Percentiles rank a stretch among this genome's conserved stretches.
These are phyloP conservation scores for Candida succiphila DNA, from an alignment of 805 yeast species.

Conservation along the genomic window DNA sequence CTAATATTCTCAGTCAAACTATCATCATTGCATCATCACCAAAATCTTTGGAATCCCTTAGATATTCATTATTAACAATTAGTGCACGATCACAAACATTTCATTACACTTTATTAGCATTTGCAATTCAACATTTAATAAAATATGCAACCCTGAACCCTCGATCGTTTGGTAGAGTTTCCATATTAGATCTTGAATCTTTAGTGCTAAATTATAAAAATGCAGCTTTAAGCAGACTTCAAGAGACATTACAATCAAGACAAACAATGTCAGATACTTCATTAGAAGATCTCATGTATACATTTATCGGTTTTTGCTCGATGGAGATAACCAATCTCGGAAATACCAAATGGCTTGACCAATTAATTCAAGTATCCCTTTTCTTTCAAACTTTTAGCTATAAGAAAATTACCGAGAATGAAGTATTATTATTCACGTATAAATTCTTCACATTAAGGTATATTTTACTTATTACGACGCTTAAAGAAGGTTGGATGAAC, in stretches of 20 bases:
- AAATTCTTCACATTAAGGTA: constrained; percentile 22
- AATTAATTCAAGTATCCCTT: constrained; percentile 20
- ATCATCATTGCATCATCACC: too few species aligned
- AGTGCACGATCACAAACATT: constrained; percentile 16
- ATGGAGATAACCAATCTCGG: constrained; percentile 21
- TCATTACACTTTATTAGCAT: constrained; percentile 13
- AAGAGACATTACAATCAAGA: constrained; percentile 15
- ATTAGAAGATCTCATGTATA: constrained; percentile 18
- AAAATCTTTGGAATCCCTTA: too few species aligned
- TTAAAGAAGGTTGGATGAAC: constrained; percentile 9
- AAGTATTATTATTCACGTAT: constrained; percentile 19
- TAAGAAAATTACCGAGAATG: constrained; percentile 10
- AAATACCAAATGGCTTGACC: constrained; percentile 19
- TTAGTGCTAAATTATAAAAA: constrained; percentile 14
- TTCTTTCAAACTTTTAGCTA: constrained; percentile 15
- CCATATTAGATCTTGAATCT: background rate
- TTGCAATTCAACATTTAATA: constrained; percentile 4
- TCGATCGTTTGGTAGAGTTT: too few species aligned
- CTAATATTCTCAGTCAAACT: too few species aligned
- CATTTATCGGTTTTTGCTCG: constrained; percentile 20
- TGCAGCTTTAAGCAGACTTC: constrained; percentile 19
- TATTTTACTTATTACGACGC: constrained; percentile 16
- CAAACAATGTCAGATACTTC: constrained; percentile 5
- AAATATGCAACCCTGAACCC: too few species aligned
- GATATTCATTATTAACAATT: too few species aligned